phyloP scores from a whole-genome alignment of 306 rosid genomes.

The Inga oerstediana region DNA sequence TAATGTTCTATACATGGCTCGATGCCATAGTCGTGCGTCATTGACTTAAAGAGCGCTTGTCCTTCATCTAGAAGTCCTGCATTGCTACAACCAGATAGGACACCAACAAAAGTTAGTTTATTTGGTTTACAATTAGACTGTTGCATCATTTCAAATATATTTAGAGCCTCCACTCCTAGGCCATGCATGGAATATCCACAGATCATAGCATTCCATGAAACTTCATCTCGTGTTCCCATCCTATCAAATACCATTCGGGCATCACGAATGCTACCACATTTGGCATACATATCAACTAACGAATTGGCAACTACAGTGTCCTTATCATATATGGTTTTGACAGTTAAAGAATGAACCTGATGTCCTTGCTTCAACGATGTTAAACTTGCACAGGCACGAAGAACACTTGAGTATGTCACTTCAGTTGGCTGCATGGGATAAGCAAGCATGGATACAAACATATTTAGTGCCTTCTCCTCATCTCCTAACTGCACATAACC shows the following conservation, averaged over 20 bases:
- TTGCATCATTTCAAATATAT: constrained; percentile 1
- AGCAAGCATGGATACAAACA: constrained; percentile 2
- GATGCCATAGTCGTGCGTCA: background rate
- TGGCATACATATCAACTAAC: background rate
- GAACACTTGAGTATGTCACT: constrained; percentile 2
- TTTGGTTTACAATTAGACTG: background rate
- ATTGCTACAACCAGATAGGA: constrained; percentile 1
- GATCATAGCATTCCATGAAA: constrained; percentile 5
- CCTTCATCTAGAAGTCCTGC: background rate
- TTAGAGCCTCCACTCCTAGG: background rate
- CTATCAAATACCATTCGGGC: background rate
- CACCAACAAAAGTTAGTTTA: background rate
- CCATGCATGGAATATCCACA: constrained; percentile 12
- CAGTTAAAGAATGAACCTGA: background rate
- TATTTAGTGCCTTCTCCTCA: background rate
- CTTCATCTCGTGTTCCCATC: background rate
- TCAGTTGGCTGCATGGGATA: background rate
- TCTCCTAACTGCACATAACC: constrained; percentile 10
- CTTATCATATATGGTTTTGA: background rate
- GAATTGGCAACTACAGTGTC: constrained; percentile 6
- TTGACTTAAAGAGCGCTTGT: background rate
- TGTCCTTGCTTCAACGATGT: background rate
- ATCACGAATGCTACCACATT: background rate
- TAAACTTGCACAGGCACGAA: constrained; percentile 5
- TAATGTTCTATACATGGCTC: constrained; percentile 2